Base-by-base conservation (phyloP, 2,329 filamentous ascomycete genomes). In the Tolypocladium sp. region DNA sequence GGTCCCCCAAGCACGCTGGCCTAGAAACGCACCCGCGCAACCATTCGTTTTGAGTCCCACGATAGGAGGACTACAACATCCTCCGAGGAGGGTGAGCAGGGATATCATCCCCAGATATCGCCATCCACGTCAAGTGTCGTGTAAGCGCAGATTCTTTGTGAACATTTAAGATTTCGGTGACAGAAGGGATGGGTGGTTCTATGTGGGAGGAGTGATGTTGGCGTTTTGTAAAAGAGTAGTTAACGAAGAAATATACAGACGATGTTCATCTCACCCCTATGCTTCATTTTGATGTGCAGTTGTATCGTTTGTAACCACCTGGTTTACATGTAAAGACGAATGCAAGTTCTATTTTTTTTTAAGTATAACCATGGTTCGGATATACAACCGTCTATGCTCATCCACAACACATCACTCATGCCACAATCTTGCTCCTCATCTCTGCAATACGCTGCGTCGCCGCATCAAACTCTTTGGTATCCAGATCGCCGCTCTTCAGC, bases 361-460 rank as follows among this genome's bases (percentile, higher is more conserved):
- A 30, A 13, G 25, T 49, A 9, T 44, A 44, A 2, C 20, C 2
- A 22, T 44, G 13, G 4, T 25, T 25, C 22, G n/a, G 4, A 42
- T 46, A 25, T 5, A 13, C 8, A 15, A n/a, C 8, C 9, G 20
- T 46, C 25, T 46, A 25, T 22, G n/a, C n/a, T 15, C 42, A 10
- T 22, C 13, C n/a, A 13, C 42, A 44, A 10, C 8, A 33, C 9
- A 33, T 27, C 17, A 8, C 20, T 55, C 46, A 44, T 3, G 42
- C 35, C 10, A 13, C 56, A 44, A 61, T 46, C 33, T 33, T 59
- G 41, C 42, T 62, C n/a, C 62, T 41, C 58, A 64, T 46, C 17
- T 49, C 27, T 7, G 60, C 62, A 44, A 65, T 64, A n/a, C 62
- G 49, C 49, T 44, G 42, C 27, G 63, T 63, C 42, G 62, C 62